A percentile compares a stretch with the other conserved stretches of the same genome.
Conservation (phyloP, 176 grass and related monocot genomes). For the Avena sativa region DNA sequence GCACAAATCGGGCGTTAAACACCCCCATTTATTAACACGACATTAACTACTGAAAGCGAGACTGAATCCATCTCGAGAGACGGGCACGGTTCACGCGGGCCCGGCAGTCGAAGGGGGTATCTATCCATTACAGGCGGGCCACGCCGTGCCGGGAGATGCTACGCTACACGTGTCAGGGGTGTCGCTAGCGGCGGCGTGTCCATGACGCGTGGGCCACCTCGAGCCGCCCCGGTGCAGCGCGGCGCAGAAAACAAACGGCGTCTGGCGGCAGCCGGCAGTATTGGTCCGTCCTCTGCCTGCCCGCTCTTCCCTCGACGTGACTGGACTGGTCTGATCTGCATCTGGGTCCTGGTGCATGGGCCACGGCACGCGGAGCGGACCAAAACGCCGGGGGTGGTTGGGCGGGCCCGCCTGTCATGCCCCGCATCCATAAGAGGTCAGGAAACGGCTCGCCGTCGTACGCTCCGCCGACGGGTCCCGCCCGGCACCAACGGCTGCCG, state of each 20-base stretch:
- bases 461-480: constrained; percentile 1
- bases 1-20: constrained; percentile 10
- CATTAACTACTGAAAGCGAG: not conserved
- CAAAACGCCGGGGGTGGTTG: not conserved
- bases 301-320: constrained; percentile 9
- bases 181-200: not conserved
- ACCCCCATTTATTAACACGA: constrained; percentile 25
- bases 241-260: not conserved
- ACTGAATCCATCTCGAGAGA: not conserved
- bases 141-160: not conserved
- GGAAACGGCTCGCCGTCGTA: constrained; percentile 36
- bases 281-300: not conserved
- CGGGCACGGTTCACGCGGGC: not conserved
- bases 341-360: not conserved
- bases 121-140: constrained; percentile 13
- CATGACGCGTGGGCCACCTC: not conserved
- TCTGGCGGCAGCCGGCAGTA: not conserved
- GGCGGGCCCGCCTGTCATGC: constrained; percentile 4
- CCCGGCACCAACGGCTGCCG: constrained; percentile 15
- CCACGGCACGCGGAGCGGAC: constrained; percentile 1
- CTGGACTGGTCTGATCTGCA: not conserved
- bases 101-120: not conserved
- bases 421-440: constrained; percentile 18
- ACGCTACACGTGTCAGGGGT: not conserved
- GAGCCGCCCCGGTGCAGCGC: not conserved